Base-by-base conservation (phyloP, 1,139 yeast genomes). In the Geotrichum klebahnii region DNA sequence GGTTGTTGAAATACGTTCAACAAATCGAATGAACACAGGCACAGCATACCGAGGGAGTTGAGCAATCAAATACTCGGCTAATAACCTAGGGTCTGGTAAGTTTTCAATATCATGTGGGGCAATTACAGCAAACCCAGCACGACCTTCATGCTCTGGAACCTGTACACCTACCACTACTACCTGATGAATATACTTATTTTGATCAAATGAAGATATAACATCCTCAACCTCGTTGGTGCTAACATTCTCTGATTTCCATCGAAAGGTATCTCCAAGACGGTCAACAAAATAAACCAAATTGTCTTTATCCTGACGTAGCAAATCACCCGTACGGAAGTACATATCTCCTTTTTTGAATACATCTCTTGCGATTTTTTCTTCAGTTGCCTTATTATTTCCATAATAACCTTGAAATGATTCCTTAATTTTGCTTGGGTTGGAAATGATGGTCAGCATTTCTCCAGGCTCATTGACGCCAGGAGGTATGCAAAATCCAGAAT, bases 201-300 rank as follows among this genome's bases (percentile, higher is more conserved):
- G 70, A 23, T 77, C 73, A 46, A 66, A 57, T 5, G 66, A 63
- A 14, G 65, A 55, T 8, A 77, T 59, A n/a, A 84, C 85, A 64
- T 84, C 86, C 66, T 90, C 97, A 37, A 92, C 97, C 68, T 92
- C 97, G 40, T 90, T 82, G 8, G 97, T 89, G 29, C 94, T 82
- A 32, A 92, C 97, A 68, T 92, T 90, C 70, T 92, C 98, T 1
- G 95, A 85, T 69, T 89, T 90, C 97, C 97, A 92, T 59, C 98
- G 78, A 73, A 85, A 92, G 0, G 97, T 90, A 65, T 92, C 98
- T 35, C 98, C 98, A 64, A 90, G 72, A 62, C 98, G 74, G 70
- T 90, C 98, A 44, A 88, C 89, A 67, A 92, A 92, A 68, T 84
- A 88, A 61, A 85, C 73, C 59, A 84, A 71, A 1, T 89, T 85